These are phyloP conservation scores for Leersia perrieri DNA, from an alignment of 176 grass and related monocot genomes.

Conservation along the genomic window DNA sequence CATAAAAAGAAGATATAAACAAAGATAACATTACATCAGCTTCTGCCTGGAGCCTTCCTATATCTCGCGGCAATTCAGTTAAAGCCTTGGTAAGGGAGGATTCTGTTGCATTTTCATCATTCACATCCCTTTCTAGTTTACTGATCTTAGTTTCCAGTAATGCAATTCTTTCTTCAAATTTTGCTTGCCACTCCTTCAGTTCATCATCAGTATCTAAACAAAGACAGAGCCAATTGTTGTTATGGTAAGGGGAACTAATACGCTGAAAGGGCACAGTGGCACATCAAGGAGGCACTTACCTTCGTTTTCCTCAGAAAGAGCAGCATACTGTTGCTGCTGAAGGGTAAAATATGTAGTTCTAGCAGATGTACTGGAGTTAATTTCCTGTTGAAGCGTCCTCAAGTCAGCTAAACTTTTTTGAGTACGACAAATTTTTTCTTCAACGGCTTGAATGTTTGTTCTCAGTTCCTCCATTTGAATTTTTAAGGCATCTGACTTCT, in stretches of 20 bases:
- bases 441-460: conserved; percentile 48
- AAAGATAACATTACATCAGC: conserved; percentile 61
- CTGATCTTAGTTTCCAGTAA: conserved; percentile 68
- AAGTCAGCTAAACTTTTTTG: conserved; percentile 64
- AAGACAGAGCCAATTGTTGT: conserved; percentile 9
- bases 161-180: conserved; percentile 94
- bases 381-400: conserved; percentile 71
- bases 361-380: conserved; percentile 52
- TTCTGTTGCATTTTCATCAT: conserved; percentile 62
- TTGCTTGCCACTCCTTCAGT: conserved; percentile 88
- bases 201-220: conserved; percentile 91
- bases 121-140: conserved; percentile 77
- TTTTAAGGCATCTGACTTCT: conserved; percentile 80
- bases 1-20: conserved; percentile 12
- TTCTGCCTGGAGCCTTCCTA: conserved; percentile 92
- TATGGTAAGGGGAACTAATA: conserved; percentile 6
- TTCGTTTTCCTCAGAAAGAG: conserved; percentile 96
- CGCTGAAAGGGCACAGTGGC: neutral
- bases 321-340: conserved; percentile 68
- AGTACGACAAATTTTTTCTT: conserved; percentile 47
- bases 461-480: conserved; percentile 86
- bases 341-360: conserved; percentile 78
- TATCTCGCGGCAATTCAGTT: conserved; percentile 52
- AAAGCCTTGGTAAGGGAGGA: conserved; percentile 34
- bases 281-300: conserved; percentile 39